A percentile compares a stretch with the other conserved stretches of the same genome.
Evolutionary conservation across 768 basidiomycete species (phyloP).

Genomic region (Mycena maculata): DNA sequence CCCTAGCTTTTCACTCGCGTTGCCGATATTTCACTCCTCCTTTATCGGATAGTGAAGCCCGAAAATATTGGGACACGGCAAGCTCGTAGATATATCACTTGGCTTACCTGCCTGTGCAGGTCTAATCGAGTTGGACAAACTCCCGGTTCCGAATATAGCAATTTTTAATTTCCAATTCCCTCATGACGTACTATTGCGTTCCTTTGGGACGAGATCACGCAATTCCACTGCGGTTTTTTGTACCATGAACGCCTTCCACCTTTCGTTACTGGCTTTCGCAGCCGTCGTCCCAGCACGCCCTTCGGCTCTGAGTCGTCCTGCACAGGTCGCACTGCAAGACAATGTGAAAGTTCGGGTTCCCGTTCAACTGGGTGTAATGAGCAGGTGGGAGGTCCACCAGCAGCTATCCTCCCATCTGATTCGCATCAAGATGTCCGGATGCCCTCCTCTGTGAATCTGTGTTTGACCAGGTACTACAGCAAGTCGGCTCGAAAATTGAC

Average conservation of each 20-base stretch:
- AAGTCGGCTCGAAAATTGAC: slow-evolving; percentile 73
- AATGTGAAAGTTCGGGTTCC: slow-evolving; percentile 52
- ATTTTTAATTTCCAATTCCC: not conserved
- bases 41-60: slow-evolving; percentile 64
- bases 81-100: too few species aligned
- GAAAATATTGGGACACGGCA: slow-evolving; percentile 66
- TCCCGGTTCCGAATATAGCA: not conserved
- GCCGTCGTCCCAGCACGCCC: not conserved
- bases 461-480: slow-evolving; percentile 76
- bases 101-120: too few species aligned
- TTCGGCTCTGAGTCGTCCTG: not conserved
- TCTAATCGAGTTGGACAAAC: not conserved
- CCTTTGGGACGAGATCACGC: not conserved
- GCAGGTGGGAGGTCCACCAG: slow-evolving; percentile 38
- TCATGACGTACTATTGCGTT: slow-evolving; percentile 20
- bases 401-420: not conserved
- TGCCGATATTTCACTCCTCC: slow-evolving; percentile 86
- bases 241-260: slow-evolving; percentile 6
- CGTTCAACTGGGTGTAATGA: slow-evolving; percentile 65
- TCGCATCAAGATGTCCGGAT: slow-evolving; percentile 67
- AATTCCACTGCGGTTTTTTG: not conserved
- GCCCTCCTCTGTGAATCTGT: slow-evolving; percentile 83
- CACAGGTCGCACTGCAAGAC: slow-evolving; percentile 2
- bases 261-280: not conserved
- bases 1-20: slow-evolving; percentile 77